Base-by-base conservation (phyloP, 169 alveolate genomes). In the Plasmodium adleri region DNA sequence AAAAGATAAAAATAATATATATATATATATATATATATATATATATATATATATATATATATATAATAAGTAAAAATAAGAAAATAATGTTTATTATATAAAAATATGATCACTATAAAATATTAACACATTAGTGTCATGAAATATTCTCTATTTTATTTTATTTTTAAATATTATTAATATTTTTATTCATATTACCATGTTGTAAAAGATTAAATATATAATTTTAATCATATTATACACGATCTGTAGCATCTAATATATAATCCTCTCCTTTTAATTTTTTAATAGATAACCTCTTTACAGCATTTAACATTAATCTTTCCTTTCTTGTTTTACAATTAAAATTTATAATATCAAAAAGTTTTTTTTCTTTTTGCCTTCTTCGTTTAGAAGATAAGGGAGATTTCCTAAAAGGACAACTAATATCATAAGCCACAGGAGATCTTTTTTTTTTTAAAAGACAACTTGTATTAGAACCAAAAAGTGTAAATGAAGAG, bases 241-340 rank as follows among this genome's bases (percentile, higher is more conserved):
- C 52, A 52, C 64, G 66, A 10, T 68, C 72, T 73, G 70, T 67
- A 2, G 74, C 56, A 39, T 83, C 91, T 63, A 83, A 52, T 20
- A 83, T 68, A 50, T 83, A 83, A 12, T 83, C 56, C 45, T 83
- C 91, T 28, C 74, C 90, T 45, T 93, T 72, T 10, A 83, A 17
- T 15, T 90, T 92, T 39, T 86, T 74, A 7, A 66, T 74, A 7
- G 93, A 80, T 17, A 73, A 74, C 17, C 92, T 87, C 24, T 91
- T 86, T 24, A 92, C 95, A 26, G 88, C 89, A 49, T 73, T 92
- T 70, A 92, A 90, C 66, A 94, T 70, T n/a, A 92, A 73, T 1
- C 96, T 88, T 56, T 94, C 96, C 26, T 92, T 71, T 63, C 94
- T 90, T 26, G 88, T 94, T 66, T 92, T 92, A 49, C 95, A 94